A percentile compares a stretch with the other conserved stretches of the same genome.
Evolutionary conservation across 495 filamentous ascomycete species (phyloP).

Genomic region (Stereocaulon alpinum): DNA sequence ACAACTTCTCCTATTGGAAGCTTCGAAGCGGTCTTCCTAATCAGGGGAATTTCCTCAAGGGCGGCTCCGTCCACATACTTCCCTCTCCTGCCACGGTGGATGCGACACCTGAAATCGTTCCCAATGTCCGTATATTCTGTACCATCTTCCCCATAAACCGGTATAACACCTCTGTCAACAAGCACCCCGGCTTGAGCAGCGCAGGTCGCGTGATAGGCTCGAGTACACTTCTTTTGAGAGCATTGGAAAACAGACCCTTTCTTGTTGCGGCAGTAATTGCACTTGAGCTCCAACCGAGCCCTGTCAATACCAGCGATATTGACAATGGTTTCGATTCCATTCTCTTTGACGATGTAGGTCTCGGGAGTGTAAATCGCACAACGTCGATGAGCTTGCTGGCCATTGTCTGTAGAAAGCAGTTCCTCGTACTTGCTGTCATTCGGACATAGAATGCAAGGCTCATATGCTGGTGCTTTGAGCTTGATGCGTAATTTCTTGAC

Average conservation of each 20-base stretch:
- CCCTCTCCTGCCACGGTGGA: conserved; percentile 79
- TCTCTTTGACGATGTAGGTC: conserved; percentile 68
- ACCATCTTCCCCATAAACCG: conserved; percentile 84
- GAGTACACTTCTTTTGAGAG: conserved; percentile 84
- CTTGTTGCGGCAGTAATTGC: conserved; percentile 86
- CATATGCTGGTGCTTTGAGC: conserved; percentile 57
- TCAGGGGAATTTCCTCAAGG: conserved; percentile 59
- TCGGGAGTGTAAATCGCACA: conserved; percentile 89
- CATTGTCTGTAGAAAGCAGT: conserved; percentile 78
- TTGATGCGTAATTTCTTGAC: conserved; percentile 64
- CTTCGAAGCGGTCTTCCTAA: conserved; percentile 56
- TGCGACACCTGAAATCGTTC: conserved; percentile 87
- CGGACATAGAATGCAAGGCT: conserved; percentile 90
- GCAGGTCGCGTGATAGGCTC: conserved; percentile 92
- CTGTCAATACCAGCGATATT: conserved; percentile 75
- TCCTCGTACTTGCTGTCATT: conserved; percentile 81
- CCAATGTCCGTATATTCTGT: conserved; percentile 81
- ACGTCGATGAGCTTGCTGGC: conserved; percentile 74
- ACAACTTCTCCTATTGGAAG: conserved; percentile 67
- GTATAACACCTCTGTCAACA: conserved; percentile 72
- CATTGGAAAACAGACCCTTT: conserved; percentile 96
- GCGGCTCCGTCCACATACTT: conserved; percentile 53
- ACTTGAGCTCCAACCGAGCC: conserved; percentile 81
- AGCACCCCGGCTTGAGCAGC: conserved; percentile 84
- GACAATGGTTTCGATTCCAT: conserved; percentile 61